These are phyloP conservation scores for Austropuccinia psidii DNA, from an alignment of 1,284 basidiomycete genomes.

Conservation along the genomic window DNA sequence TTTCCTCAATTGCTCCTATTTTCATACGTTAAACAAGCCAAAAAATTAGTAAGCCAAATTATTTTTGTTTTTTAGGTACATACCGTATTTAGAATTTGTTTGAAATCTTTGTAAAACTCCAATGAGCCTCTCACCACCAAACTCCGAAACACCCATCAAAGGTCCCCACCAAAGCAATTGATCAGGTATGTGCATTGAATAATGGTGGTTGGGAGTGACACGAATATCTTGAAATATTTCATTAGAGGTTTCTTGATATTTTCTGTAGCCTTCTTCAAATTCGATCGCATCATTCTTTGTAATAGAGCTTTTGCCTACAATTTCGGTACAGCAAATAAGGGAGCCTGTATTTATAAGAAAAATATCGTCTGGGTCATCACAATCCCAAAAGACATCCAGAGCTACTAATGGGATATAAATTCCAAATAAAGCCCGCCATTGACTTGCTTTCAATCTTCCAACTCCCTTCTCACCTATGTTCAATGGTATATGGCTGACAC, in stretches of 20 bases:
- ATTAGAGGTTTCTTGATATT: conserved; percentile 18
- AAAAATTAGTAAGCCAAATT: no score
- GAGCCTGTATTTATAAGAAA: conserved; percentile 22
- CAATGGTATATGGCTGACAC: background rate
- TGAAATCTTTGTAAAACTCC: conserved; percentile 38
- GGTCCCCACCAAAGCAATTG: conserved; percentile 38
- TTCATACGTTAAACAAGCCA: no score
- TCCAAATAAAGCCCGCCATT: conserved; percentile 7
- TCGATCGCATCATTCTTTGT: conserved; percentile 5
- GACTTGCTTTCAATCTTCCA: conserved; percentile 9
- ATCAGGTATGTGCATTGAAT: conserved; percentile 31
- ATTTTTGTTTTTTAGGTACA: no score
- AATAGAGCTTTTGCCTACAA: conserved; percentile 13
- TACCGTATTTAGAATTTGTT: conserved; percentile 24
- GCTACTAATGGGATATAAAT: conserved; percentile 28
- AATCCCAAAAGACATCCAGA: background rate
- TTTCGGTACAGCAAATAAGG: conserved; percentile 36
- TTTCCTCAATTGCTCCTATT: no score
- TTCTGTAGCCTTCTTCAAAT: conserved; percentile 2
- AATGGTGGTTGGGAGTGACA: conserved; percentile 38
- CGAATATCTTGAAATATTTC: conserved; percentile 1
- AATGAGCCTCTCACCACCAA: conserved; percentile 32
- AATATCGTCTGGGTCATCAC: background rate
- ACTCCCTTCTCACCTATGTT: background rate
- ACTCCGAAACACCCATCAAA: conserved; percentile 37